Conservation (phyloP, 768 basidiomycete species). For the Paxillus ammoniavirescens region DNA sequence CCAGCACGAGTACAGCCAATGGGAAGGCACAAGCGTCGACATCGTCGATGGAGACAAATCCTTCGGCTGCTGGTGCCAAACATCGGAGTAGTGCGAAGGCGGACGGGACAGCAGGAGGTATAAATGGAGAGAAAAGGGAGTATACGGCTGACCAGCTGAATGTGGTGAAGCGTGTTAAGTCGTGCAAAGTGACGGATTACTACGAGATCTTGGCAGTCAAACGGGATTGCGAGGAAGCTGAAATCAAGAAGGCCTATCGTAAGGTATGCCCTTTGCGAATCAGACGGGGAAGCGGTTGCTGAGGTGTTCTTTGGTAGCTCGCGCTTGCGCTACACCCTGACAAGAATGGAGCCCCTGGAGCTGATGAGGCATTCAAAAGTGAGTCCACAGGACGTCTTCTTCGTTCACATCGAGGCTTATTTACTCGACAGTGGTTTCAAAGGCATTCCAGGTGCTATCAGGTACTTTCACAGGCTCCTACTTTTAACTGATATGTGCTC, state of each 20-base stretch:
- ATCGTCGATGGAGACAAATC: constrained; percentile 63
- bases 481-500: neutral
- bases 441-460: constrained; percentile 94
- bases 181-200: constrained; percentile 87
- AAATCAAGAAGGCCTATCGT: constrained; percentile 93
- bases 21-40: constrained; percentile 41
- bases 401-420: constrained; percentile 4
- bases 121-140: constrained; percentile 74
- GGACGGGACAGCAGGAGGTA: constrained; percentile 57
- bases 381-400: constrained; percentile 27
- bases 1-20: constrained; percentile 32
- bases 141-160: constrained; percentile 82
- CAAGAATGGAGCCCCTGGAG: constrained; percentile 96
- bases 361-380: constrained; percentile 99
- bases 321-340: constrained; percentile 89
- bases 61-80: constrained; percentile 70
- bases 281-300: constrained; percentile 5
- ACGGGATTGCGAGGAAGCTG: constrained; percentile 77
- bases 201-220: constrained; percentile 87
- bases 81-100: constrained; percentile 48
- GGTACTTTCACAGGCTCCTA: constrained; percentile 36
- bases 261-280: constrained; percentile 59
- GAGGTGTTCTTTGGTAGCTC: constrained; percentile 45
- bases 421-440: constrained; percentile 78
- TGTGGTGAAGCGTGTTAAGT: constrained; percentile 81